A percentile compares a stretch with the other conserved stretches of the same genome.
phyloP scores from a whole-genome alignment of 2,329 filamentous ascomycete genomes.

The Fusarium subglutinans region DNA sequence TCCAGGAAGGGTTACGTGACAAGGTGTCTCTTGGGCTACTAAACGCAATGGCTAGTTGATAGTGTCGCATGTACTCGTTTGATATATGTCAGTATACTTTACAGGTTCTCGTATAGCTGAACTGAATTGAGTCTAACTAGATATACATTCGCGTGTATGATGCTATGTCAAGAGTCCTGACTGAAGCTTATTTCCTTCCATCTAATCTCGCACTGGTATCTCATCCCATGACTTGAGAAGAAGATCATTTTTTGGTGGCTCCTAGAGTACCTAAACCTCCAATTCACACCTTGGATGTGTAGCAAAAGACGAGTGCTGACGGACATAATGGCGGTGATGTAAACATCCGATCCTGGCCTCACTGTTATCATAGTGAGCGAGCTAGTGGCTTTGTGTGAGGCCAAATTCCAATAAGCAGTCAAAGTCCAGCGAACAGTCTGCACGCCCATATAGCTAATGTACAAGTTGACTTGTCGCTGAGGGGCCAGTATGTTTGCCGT shows the following conservation, averaged over 20 bases:
- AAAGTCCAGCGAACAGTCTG: no score
- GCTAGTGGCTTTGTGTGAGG: no score
- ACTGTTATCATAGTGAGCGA: no score
- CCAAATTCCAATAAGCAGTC: no score
- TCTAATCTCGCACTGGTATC: not conserved
- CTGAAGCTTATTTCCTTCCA: not conserved
- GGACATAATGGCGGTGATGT: no score
- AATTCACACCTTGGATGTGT: not conserved
- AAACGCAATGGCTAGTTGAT: not conserved
- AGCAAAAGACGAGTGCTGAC: no score
- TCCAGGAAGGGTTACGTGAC: not conserved
- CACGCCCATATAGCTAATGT: accelerated
- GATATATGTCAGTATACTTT: not conserved
- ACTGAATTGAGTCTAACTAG: not conserved
- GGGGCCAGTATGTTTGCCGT: no score
- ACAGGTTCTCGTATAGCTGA: not conserved
- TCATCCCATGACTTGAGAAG: not conserved
- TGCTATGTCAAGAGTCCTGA: not conserved
- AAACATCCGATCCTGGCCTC: no score
- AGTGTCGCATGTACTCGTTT: not conserved
- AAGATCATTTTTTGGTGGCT: not conserved
- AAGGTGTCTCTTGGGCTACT: not conserved
- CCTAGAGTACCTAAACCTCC: not conserved
- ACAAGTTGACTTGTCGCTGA: no score
- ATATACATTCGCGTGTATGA: not conserved